Percentiles rank a stretch among this genome's conserved stretches.
phyloP scores from a whole-genome alignment of 805 yeast species.

The Lipomyces mesembrius region DNA sequence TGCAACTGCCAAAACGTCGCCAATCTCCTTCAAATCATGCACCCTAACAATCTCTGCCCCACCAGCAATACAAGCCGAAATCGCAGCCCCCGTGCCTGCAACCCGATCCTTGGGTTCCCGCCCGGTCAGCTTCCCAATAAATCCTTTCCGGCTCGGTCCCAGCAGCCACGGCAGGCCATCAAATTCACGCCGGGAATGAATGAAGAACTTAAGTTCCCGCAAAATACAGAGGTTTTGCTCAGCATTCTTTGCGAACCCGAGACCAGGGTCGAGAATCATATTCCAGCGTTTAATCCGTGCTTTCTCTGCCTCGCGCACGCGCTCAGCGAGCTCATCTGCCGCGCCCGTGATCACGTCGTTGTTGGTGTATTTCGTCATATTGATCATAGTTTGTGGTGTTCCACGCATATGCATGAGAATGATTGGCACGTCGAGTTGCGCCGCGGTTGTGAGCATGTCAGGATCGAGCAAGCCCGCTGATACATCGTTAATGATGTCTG shows the following conservation, averaged over 20 bases:
- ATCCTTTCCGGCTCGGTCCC: slow-evolving; percentile 89
- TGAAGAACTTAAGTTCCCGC: slow-evolving; percentile 45
- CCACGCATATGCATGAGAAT: slow-evolving; percentile 87
- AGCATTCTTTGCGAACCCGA: slow-evolving; percentile 91
- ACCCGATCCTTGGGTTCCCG: slow-evolving; percentile 63
- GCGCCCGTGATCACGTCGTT: slow-evolving; percentile 57
- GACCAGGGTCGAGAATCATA: slow-evolving; percentile 88
- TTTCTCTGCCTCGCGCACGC: slow-evolving; percentile 59
- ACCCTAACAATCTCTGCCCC: slow-evolving; percentile 84
- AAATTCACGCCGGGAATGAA: slow-evolving; percentile 34
- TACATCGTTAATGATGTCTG: slow-evolving; percentile 89
- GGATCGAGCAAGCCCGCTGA: slow-evolving; percentile 78
- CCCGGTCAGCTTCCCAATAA: slow-evolving; percentile 75
- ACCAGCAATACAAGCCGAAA: slow-evolving; percentile 72
- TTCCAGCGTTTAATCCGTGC: slow-evolving; percentile 87
- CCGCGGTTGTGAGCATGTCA: slow-evolving; percentile 69
- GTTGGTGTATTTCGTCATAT: slow-evolving; percentile 56
- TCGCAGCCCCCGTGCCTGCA: slow-evolving; percentile 75
- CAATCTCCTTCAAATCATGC: slow-evolving; percentile 73
- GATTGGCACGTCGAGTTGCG: slow-evolving; percentile 68
- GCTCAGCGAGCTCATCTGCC: slow-evolving; percentile 64
- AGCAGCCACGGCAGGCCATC: slow-evolving; percentile 54
- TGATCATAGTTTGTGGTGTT: slow-evolving; percentile 70
- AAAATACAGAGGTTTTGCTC: slow-evolving; percentile 71
- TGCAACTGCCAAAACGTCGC: slow-evolving; percentile 61